phyloP scores from a whole-genome alignment of 257 asterid genomes.

The Solanum chmielewskii region DNA sequence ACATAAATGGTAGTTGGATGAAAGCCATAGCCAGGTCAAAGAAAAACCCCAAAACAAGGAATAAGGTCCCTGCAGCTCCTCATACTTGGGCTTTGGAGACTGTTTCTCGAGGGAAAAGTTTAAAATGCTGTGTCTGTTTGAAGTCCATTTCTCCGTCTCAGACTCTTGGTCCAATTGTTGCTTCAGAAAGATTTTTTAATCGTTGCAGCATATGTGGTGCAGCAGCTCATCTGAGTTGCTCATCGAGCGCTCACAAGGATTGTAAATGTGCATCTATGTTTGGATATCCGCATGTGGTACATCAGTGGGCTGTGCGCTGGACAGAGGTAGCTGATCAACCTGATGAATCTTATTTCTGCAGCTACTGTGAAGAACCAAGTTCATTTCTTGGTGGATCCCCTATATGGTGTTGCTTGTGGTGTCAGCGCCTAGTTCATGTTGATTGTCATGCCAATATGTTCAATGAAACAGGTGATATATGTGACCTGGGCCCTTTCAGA shows the following conservation, averaged over 20 bases:
- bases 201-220: constrained; percentile 81
- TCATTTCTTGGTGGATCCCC: constrained; percentile 97
- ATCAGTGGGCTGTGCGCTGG: constrained; percentile 98
- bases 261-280: constrained; percentile 84
- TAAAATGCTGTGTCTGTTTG: constrained; percentile 84
- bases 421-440: constrained; percentile 93
- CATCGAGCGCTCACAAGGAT: constrained; percentile 67
- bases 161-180: constrained; percentile 56
- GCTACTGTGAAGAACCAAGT: constrained; percentile 92
- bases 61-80: constrained; percentile 57
- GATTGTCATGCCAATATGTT: constrained; percentile 84
- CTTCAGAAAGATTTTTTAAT: constrained; percentile 65
- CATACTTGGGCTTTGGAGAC: constrained; percentile 86
- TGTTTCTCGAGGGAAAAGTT: constrained; percentile 67
- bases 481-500: constrained; percentile 85
- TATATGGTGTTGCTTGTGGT: constrained; percentile 98
- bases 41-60: constrained; percentile 73
- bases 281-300: constrained; percentile 63
- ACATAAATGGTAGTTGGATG: constrained; percentile 81
- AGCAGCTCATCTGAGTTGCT: constrained; percentile 85
- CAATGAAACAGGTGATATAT: constrained; percentile 76
- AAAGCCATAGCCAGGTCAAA: constrained; percentile 94
- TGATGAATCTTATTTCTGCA: constrained; percentile 85
- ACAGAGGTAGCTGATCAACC: constrained; percentile 82
- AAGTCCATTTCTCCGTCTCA: constrained; percentile 75